These are phyloP conservation scores for Abrus pulchellus DNA, from an alignment of 306 rosid genomes.

Conservation along the genomic window DNA sequence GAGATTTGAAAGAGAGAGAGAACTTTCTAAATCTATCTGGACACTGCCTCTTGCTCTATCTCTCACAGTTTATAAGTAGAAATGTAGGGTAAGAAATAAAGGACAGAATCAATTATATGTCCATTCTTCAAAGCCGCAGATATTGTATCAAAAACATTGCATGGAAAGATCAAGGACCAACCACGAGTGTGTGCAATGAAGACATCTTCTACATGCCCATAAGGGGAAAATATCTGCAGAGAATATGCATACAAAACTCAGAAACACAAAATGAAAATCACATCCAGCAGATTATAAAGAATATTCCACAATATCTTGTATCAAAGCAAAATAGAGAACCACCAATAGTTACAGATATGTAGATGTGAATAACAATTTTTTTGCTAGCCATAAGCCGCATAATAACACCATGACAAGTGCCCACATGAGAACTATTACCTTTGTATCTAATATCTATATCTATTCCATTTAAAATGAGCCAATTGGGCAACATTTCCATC, in stretches of 20 bases:
- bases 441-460: conserved; percentile 4
- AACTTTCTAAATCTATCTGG: not conserved
- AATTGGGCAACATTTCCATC: conserved; percentile 31
- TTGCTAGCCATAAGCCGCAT: conserved; percentile 32
- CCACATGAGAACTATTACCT: conserved; percentile 30
- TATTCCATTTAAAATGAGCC: conserved; percentile 23
- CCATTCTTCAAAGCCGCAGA: conserved; percentile 46
- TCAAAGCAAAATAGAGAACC: conserved; percentile 36
- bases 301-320: conserved; percentile 41
- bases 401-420: conserved; percentile 37
- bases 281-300: conserved; percentile 33
- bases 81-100: conserved; percentile 3
- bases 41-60: conserved; percentile 22
- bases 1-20: conserved; percentile 21
- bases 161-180: conserved; percentile 57
- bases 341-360: conserved; percentile 34
- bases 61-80: conserved; percentile 1
- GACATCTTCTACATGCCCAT: conserved; percentile 78
- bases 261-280: conserved; percentile 40
- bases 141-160: conserved; percentile 24
- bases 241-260: conserved; percentile 46
- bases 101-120: conserved; percentile 25
- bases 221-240: conserved; percentile 85
- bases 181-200: conserved; percentile 70
- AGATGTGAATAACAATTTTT: conserved; percentile 6